These are phyloP conservation scores for Mycena haematopus DNA, from an alignment of 768 basidiomycete genomes.

Conservation along the genomic window DNA sequence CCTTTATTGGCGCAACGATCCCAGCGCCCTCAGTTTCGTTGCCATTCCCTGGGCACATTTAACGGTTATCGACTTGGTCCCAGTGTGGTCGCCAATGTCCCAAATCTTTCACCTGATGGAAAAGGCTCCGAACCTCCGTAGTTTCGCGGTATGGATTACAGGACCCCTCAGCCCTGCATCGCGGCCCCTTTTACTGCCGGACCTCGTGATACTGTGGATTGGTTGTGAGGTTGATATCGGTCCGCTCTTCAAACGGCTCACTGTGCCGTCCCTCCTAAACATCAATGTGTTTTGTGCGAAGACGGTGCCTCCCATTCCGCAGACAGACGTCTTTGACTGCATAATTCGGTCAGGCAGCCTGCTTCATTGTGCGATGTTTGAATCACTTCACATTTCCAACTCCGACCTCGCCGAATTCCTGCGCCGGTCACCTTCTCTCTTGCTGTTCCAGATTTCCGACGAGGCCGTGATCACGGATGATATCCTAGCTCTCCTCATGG, in stretches of 20 bases:
- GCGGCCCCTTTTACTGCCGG: constrained; percentile 4
- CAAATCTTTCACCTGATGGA: constrained; percentile 13
- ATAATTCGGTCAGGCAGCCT: constrained; percentile 5
- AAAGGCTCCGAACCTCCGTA: constrained; percentile 23
- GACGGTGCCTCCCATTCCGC: constrained; percentile 2
- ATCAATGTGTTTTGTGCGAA: constrained; percentile 18
- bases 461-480: constrained; percentile 15
- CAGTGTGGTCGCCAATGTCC: constrained; percentile 19
- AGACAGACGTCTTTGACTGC: constrained; percentile 6
- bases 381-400: constrained; percentile 17
- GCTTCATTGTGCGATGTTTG: constrained; percentile 8
- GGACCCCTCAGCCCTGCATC: background rate
- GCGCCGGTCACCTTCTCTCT: constrained; percentile 14
- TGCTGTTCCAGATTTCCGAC: constrained; percentile 17
- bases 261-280: constrained; percentile 16
- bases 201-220: constrained; percentile 24
- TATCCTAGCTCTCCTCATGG: constrained; percentile 14
- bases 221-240: constrained; percentile 10
- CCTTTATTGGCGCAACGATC: constrained; percentile 19
- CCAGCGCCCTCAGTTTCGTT: background rate
- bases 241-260: constrained; percentile 17
- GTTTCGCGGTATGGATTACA: constrained; percentile 8
- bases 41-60: constrained; percentile 14
- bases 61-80: constrained; percentile 22
- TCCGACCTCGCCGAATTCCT: constrained; percentile 19